phyloP scores from a whole-genome alignment of 2,329 filamentous ascomycete species.

The Fusarium keratoplasticum region DNA sequence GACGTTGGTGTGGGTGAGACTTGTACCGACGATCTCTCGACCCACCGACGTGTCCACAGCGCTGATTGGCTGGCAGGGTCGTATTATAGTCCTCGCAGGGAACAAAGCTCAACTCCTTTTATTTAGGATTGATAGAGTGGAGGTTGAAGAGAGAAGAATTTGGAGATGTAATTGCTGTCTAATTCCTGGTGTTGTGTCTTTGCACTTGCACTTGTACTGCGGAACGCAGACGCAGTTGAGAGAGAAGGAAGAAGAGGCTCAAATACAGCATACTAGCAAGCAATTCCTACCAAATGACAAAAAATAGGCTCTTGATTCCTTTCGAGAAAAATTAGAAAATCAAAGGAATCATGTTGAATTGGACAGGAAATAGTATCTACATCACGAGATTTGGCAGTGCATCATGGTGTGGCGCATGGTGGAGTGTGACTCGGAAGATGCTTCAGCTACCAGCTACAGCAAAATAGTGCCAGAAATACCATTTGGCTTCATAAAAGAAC shows the following conservation, averaged over 20 bases:
- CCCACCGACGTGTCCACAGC: background rate
- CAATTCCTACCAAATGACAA: background rate
- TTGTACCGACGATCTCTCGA: background rate
- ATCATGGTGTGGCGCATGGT: background rate
- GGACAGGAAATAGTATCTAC: background rate
- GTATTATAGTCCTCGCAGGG: background rate
- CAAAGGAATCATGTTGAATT: background rate
- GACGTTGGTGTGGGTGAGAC: background rate
- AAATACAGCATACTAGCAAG: background rate
- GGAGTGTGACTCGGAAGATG: background rate
- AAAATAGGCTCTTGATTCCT: background rate
- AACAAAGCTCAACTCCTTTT: background rate
- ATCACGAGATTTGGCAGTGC: background rate
- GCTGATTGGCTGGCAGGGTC: conserved; percentile 1
- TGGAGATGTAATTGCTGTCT: background rate
- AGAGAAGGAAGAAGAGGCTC: background rate
- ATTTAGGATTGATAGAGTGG: background rate
- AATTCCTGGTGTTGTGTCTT: background rate
- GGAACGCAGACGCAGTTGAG: background rate
- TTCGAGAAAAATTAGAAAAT: background rate
- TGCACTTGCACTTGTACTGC: background rate
- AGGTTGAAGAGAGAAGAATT: background rate
- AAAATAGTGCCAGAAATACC: background rate
- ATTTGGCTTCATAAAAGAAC: background rate
- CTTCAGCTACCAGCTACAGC: background rate